These are phyloP conservation scores for Corylus avellana DNA, from an alignment of 306 rosid species.

Conservation along the genomic window DNA sequence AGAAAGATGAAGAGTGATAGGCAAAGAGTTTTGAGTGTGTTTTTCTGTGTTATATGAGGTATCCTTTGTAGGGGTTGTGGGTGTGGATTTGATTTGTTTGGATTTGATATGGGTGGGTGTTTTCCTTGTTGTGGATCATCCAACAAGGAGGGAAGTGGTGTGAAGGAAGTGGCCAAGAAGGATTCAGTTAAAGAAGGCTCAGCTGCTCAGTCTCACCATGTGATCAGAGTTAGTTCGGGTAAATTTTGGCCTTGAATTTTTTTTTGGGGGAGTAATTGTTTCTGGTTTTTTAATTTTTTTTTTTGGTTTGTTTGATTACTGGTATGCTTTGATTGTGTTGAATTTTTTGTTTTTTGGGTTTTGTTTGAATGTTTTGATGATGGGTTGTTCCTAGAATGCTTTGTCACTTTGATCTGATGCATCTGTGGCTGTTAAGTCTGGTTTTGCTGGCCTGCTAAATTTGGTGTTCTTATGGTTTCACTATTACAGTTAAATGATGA, in stretches of 20 bases:
- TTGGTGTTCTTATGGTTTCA: constrained; percentile 11
- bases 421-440: constrained; percentile 32
- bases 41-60: constrained; percentile 39
- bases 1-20: constrained; percentile 31
- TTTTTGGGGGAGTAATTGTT: neutral
- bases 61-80: constrained; percentile 38
- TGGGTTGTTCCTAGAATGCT: constrained; percentile 30
- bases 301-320: constrained; percentile 17
- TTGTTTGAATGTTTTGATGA: constrained; percentile 8
- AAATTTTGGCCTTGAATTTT: constrained; percentile 9
- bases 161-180: constrained; percentile 65
- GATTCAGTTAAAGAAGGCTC: constrained; percentile 77
- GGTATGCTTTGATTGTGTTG: constrained; percentile 36
- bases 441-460: constrained; percentile 25
- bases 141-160: constrained; percentile 58
- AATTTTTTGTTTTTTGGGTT: constrained; percentile 26
- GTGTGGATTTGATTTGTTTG: constrained; percentile 54
- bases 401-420: constrained; percentile 60
- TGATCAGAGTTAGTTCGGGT: constrained; percentile 77
- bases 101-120: constrained; percentile 96
- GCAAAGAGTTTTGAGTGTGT: constrained; percentile 9
- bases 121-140: constrained; percentile 98
- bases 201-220: constrained; percentile 67
- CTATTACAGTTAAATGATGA: constrained; percentile 25
- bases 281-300: constrained; percentile 11